Base-by-base conservation (phyloP, 2,329 filamentous ascomycete genomes). In the Colletotrichum sp. region DNA sequence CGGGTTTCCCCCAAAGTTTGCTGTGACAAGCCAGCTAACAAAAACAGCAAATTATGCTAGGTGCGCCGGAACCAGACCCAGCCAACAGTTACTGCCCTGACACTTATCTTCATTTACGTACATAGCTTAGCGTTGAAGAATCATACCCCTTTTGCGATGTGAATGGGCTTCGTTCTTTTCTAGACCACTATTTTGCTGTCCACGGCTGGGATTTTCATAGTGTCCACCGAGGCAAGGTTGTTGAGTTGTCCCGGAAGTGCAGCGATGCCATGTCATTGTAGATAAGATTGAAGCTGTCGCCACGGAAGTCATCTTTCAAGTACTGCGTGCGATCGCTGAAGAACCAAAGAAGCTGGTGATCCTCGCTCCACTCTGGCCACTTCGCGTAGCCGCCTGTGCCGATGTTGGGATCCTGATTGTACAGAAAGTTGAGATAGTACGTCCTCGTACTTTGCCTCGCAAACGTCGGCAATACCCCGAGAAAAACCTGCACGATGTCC, bases 371-470 rank as follows among this genome's bases (percentile, higher is more conserved):
- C 71, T 84, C 77, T 0, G 87, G 87, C 87, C 87, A 89, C 10
- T 78, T 77, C n/a, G 80, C 79, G 43, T 80, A 84, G 16, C 81
- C 80, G 79, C 85, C 78, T 78, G 85, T 77, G 75, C 85, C 90
- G 26, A 86, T 83, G 79, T 96, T 96, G 1, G 94, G 94, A 80
- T 96, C 91, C 58, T 93, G 83, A 58, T 92, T 90, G 81, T 95
- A 89, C 8, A 96, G 79, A 80, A 96, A 96, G 66, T 90, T 92
- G 79, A 93, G 87, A 80, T 95, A 96, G 82, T 96, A 96, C 1
- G 89, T 90, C 72, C 92, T 89, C 59, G 92, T 91, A 12, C 90
- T 88, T 7, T 80, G 82, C 32, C 89, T 89, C 3, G 92, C 92
- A 73, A 92, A 90, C 81, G 94, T 92, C 14, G 91, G 89, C 64